Conservation (phyloP, 2,329 filamentous ascomycete genomes). For the Nakataea oryzae region DNA sequence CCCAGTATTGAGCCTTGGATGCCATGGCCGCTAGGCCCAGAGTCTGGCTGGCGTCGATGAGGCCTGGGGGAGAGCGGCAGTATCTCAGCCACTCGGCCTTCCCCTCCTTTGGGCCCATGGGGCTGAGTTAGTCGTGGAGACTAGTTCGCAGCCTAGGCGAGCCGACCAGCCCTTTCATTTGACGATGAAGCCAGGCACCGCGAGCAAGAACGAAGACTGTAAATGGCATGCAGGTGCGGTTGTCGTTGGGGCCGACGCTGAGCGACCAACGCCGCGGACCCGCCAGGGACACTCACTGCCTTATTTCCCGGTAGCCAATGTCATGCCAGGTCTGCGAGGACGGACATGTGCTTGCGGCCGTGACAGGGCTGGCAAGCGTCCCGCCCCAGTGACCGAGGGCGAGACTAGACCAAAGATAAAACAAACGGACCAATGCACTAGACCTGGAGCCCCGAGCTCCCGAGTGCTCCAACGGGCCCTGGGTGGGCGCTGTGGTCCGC, state of each 20-base stretch:
- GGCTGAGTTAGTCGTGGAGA: not conserved
- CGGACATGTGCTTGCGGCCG: not conserved
- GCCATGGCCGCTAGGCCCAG: too few relatives aligned
- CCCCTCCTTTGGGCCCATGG: not conserved
- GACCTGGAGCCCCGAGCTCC: not conserved
- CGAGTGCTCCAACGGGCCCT: not conserved
- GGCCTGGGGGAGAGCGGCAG: too few relatives aligned
- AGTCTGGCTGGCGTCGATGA: too few relatives aligned
- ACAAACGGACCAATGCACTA: not conserved
- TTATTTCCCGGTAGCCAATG: too few relatives aligned
- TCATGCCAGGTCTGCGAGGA: too few relatives aligned
- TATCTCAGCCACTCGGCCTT: not conserved
- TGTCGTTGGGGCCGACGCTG: not conserved
- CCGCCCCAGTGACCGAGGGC: too few relatives aligned
- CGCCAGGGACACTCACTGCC: not conserved
- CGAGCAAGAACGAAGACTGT: not conserved
- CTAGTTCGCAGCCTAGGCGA: not conserved
- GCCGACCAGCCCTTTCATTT: not conserved
- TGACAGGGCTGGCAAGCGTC: not conserved
- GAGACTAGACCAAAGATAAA: not conserved
- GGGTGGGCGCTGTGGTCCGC: not conserved
- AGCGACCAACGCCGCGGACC: not conserved
- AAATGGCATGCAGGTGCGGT: not conserved
- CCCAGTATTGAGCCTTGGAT: too few relatives aligned
- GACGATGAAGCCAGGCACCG: not conserved